These are phyloP conservation scores for Tetrahymena borealis DNA, from an alignment of 73 alveolate species.

Conservation along the genomic window DNA sequence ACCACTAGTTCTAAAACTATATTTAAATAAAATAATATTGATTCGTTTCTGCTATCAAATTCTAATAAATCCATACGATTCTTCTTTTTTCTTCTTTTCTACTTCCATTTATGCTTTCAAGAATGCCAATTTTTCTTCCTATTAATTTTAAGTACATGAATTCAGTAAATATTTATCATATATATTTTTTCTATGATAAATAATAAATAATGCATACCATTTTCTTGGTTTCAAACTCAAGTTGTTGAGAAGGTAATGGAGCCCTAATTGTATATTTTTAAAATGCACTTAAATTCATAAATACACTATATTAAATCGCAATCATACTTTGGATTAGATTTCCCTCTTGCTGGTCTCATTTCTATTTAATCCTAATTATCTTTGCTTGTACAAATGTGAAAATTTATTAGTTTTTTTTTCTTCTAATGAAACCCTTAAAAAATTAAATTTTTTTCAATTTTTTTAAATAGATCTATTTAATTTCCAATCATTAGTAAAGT, in stretches of 20 bases:
- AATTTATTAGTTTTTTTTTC: too few relatives aligned
- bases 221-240: background rate
- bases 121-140: background rate
- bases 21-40: background rate
- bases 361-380: too few relatives aligned
- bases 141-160: too few relatives aligned
- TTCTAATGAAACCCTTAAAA: too few relatives aligned
- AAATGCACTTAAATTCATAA: background rate
- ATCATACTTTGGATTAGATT: background rate
- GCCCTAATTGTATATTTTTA: background rate
- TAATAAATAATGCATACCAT: background rate
- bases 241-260: background rate
- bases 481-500: too few relatives aligned
- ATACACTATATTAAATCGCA: background rate
- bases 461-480: too few relatives aligned
- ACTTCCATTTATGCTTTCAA: background rate
- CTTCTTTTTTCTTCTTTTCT: background rate
- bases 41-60: background rate
- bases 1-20: background rate
- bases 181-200: too few relatives aligned
- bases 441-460: too few relatives aligned
- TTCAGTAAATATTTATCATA: too few relatives aligned
- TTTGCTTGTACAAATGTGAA: too few relatives aligned
- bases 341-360: conserved; percentile 3
- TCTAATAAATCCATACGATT: background rate